phyloP scores from a whole-genome alignment of 768 basidiomycete genomes.

The Leccinum imitatum region DNA sequence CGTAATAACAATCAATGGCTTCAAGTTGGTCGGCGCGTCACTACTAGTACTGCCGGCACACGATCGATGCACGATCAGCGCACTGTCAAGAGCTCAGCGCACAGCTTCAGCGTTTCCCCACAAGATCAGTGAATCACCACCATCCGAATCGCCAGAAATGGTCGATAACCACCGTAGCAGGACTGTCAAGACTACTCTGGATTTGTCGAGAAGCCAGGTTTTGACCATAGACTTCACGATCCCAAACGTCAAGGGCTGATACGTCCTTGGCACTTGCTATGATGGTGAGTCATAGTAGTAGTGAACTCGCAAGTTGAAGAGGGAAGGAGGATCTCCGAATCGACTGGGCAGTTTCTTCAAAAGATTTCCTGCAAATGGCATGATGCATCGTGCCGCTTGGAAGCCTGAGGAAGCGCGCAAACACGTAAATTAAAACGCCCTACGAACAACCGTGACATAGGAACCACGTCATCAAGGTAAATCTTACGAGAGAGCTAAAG shows the following conservation, averaged over 20 bases:
- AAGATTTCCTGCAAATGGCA: slow-evolving; percentile 67
- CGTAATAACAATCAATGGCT: too few relatives aligned
- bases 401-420: slow-evolving; percentile 83
- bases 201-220: slow-evolving; percentile 87
- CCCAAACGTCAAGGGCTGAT: slow-evolving; percentile 47
- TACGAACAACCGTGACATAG: slow-evolving; percentile 23
- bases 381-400: slow-evolving; percentile 75
- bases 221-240: slow-evolving; percentile 90
- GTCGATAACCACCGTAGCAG: slow-evolving; percentile 72
- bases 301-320: slow-evolving; percentile 40
- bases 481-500: slow-evolving; percentile 5
- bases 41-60: too few relatives aligned
- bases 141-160: slow-evolving; percentile 84
- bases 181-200: slow-evolving; percentile 60
- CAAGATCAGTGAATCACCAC: too few relatives aligned
- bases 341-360: slow-evolving; percentile 47
- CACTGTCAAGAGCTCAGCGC: too few relatives aligned
- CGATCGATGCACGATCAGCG: too few relatives aligned
- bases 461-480: slow-evolving; percentile 59
- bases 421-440: slow-evolving; percentile 63
- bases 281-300: too few relatives aligned
- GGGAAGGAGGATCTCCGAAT: slow-evolving; percentile 46
- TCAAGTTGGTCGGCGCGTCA: too few relatives aligned
- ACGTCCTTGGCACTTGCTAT: too few relatives aligned
- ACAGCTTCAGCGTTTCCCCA: too few relatives aligned